These are phyloP conservation scores for Leccinum subfulvum DNA, from an alignment of 1,284 basidiomycete genomes.

Conservation along the genomic window DNA sequence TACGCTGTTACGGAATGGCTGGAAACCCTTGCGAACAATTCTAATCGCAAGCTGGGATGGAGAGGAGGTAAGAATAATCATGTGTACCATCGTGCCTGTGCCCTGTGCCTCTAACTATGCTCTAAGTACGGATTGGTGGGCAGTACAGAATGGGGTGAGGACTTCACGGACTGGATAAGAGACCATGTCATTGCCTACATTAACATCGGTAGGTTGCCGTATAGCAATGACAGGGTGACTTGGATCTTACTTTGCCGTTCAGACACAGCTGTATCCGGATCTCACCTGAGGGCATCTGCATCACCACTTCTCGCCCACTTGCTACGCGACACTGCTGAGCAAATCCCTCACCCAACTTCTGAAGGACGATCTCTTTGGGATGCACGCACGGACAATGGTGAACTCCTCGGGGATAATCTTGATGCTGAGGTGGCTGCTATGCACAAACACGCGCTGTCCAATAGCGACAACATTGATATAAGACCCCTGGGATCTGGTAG, in stretches of 20 bases:
- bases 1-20: conserved; percentile 61
- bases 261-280: conserved; percentile 66
- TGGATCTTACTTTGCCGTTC: conserved; percentile 14
- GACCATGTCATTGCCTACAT: conserved; percentile 75
- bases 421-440: conserved; percentile 33
- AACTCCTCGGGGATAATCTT: conserved; percentile 13
- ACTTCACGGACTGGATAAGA: conserved; percentile 73
- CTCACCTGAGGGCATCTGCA: conserved; percentile 47
- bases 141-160: conserved; percentile 79
- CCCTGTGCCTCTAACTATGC: conserved; percentile 8
- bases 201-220: conserved; percentile 58
- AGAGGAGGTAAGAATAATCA: conserved; percentile 55
- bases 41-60: conserved; percentile 78
- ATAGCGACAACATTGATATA: conserved; percentile 33
- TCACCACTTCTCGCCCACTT: conserved; percentile 74
- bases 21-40: conserved; percentile 81
- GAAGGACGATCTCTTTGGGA: conserved; percentile 48
- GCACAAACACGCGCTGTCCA: conserved; percentile 25
- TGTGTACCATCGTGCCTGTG: conserved; percentile 1
- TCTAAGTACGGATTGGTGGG: conserved; percentile 73
- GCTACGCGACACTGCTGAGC: conserved; percentile 55
- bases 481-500: conserved; percentile 55
- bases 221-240: neutral
- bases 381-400: conserved; percentile 38
- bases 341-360: conserved; percentile 54